Conservation (phyloP, 2,329 filamentous ascomycete species). For the Domatiomyces catenatus region DNA sequence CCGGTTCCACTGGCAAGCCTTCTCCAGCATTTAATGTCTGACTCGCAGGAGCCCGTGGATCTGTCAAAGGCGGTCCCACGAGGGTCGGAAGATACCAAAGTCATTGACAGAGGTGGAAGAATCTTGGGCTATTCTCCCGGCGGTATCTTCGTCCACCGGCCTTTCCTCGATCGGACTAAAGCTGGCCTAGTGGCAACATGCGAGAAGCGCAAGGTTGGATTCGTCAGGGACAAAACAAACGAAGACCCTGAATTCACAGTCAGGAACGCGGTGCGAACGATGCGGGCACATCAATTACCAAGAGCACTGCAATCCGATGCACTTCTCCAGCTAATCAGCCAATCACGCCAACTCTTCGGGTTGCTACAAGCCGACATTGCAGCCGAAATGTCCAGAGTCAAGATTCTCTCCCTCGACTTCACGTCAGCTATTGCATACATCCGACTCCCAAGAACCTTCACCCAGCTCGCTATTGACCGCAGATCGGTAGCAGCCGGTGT, state of each 20-base stretch:
- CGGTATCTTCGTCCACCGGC: conserved; percentile 52
- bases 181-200: conserved; percentile 49
- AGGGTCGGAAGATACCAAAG: not conserved
- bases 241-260: conserved; percentile 57
- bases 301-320: conserved; percentile 41
- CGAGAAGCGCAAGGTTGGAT: conserved; percentile 47
- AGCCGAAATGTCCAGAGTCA: not conserved
- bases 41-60: not conserved
- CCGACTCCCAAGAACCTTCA: conserved; percentile 3
- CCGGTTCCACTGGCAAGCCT: not conserved
- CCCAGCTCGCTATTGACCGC: conserved; percentile 2
- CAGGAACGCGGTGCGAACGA: conserved; percentile 63
- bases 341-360: conserved; percentile 1
- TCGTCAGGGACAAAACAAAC: conserved; percentile 81
- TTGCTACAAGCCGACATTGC: not conserved
- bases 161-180: conserved; percentile 48
- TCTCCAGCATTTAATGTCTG: not conserved
- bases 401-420: conserved; percentile 6
- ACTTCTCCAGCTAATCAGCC: conserved; percentile 5
- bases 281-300: conserved; percentile 50
- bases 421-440: conserved; percentile 9
- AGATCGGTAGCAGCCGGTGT: conserved; percentile 6
- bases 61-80: not conserved
- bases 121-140: not conserved
- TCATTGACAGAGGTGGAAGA: not conserved